phyloP scores from a whole-genome alignment of 306 rosid species.

The Dryas octopetala region DNA sequence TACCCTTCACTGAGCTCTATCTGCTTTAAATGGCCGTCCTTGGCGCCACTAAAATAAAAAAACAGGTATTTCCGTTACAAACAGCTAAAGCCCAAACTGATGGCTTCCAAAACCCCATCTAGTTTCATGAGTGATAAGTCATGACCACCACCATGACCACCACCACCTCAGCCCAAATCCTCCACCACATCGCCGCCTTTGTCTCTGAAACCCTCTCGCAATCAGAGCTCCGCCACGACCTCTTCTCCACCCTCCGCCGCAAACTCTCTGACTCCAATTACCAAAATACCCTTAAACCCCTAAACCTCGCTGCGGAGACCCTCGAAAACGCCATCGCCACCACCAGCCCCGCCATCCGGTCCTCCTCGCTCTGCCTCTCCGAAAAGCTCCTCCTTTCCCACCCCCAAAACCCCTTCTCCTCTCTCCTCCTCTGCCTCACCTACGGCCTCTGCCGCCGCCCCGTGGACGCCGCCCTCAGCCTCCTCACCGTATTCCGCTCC shows the following conservation, averaged over 20 bases:
- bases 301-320: conserved; percentile 55
- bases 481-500: conserved; percentile 51
- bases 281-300: conserved; percentile 39
- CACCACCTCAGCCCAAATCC: conserved; percentile 48
- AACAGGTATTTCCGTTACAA: conserved; percentile 36
- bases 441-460: conserved; percentile 45
- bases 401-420: conserved; percentile 45
- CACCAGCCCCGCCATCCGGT: conserved; percentile 35
- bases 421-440: conserved; percentile 61
- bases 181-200: conserved; percentile 52
- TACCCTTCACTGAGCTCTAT: neutral
- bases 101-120: neutral
- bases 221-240: conserved; percentile 49
- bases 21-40: conserved; percentile 44
- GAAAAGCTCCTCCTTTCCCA: conserved; percentile 65
- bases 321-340: conserved; percentile 54
- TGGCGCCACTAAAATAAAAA: conserved; percentile 21
- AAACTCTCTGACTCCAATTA: conserved; percentile 5
- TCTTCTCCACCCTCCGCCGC: conserved; percentile 40
- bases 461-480: conserved; percentile 42
- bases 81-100: conserved; percentile 2
- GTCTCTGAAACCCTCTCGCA: conserved; percentile 41
- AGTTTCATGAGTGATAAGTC: conserved; percentile 9
- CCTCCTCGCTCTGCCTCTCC: conserved; percentile 58
- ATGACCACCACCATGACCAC: conserved; percentile 34